phyloP scores from a whole-genome alignment of 805 yeast species.

The Saturnispora silvae region DNA sequence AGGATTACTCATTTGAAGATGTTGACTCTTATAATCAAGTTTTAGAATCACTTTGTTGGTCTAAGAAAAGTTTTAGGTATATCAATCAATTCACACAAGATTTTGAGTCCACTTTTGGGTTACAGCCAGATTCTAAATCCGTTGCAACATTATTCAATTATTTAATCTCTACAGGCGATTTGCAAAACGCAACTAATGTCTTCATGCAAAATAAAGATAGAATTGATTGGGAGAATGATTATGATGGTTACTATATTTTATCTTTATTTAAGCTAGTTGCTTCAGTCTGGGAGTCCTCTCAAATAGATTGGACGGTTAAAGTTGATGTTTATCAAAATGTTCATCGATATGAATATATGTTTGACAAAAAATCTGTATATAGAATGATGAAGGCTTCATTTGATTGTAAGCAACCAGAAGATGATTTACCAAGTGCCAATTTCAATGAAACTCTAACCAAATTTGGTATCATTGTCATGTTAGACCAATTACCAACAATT shows the following conservation, averaged over 20 bases:
- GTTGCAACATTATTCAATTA: conserved; percentile 28
- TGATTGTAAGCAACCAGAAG: not conserved
- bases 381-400: conserved; percentile 25
- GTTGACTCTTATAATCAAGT: conserved; percentile 19
- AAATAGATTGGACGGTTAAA: conserved; percentile 14
- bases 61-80: conserved; percentile 19
- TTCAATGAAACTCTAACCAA: conserved; percentile 7
- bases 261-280: conserved; percentile 20
- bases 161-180: conserved; percentile 4
- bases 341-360: conserved; percentile 28
- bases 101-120: conserved; percentile 24
- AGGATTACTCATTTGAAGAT: conserved; percentile 17
- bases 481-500: conserved; percentile 15
- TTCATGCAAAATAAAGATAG: conserved; percentile 21
- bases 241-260: conserved; percentile 21
- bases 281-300: conserved; percentile 14
- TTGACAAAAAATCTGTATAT: conserved; percentile 30
- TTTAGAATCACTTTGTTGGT: conserved; percentile 21
- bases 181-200: conserved; percentile 6
- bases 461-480: conserved; percentile 10
- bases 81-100: conserved; percentile 18
- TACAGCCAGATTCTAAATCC: conserved; percentile 29
- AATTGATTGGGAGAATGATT: conserved; percentile 34
- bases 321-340: conserved; percentile 31
- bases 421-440: not conserved